Base-by-base conservation (phyloP, 2,329 filamentous ascomycete species). In the Sporothrix variecibatus region DNA sequence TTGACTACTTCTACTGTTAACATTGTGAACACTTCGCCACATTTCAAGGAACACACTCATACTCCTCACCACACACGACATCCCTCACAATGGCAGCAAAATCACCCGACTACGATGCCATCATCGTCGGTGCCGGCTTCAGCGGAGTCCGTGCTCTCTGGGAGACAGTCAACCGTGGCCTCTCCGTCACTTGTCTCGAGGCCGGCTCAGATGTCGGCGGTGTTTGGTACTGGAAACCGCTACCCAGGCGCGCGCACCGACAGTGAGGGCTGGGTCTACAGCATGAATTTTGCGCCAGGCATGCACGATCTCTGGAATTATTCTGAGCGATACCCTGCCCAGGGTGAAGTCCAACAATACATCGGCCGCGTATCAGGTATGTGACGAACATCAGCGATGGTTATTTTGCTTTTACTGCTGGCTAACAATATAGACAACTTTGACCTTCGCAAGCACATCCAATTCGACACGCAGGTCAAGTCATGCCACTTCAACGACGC, bases 181-280 rank as follows among this genome's bases (percentile, higher is more conserved):
- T 81, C 60, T 85, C 82, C 49, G 93, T 91, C 78, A 85, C 87
- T 56, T 87, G 94, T 67, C 87, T 95, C 62, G 93, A 95, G 80
- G 87, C 86, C 1, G 88, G 92, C 71, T 82, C 86, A 69, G 84
- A 87, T 60, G 84, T 94, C 9, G 93, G 93, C 12, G 93, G 93
- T n/a, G 95, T 93, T 12, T 95, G 93, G 93, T 89, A 88, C 78
- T 87, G 94, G 73, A 95, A 95, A 94, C 84, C 88, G 87, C 49
- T 95, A 94, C 79, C 93, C 92, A 0, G 91, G 93, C 38, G 88
- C 94, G 73, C 88, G 90, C 38, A 91, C 89, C 46, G 90, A 92
- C 0, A 95, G 92, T 89, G 86, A 91, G 68, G 91, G 91, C 3
- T 95, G 93, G 92, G 84, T 82, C 6, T 85, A 88, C 53, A 79